Evolutionary conservation across 169 alveolate species (phyloP).

Genomic region (Plasmodium billcollinsi): DNA sequence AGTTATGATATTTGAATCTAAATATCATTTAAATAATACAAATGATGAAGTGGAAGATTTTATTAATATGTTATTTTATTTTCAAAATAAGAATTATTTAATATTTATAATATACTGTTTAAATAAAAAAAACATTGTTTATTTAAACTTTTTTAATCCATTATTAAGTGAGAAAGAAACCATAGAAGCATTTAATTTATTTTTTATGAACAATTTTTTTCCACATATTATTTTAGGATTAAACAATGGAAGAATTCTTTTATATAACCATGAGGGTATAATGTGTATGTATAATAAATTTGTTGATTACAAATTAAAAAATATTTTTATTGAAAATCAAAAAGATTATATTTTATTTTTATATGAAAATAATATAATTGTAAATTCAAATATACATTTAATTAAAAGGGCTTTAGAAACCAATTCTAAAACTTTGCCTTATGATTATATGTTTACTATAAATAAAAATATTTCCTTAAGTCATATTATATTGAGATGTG

Average conservation of each 20-base stretch:
- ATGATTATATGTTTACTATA: conserved; percentile 39
- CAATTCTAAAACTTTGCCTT: conserved; percentile 29
- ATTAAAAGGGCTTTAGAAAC: conserved; percentile 51
- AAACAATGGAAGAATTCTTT: conserved; percentile 41
- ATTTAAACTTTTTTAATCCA: conserved; percentile 61
- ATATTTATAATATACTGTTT: conserved; percentile 58
- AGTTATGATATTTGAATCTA: conserved; percentile 48
- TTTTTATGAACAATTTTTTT: conserved; percentile 60
- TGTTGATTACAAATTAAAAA: conserved; percentile 35
- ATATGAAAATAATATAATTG: conserved; percentile 53
- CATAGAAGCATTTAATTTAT: conserved; percentile 49
- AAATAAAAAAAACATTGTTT: conserved; percentile 63
- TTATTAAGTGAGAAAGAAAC: conserved; percentile 56
- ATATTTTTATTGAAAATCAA: conserved; percentile 28
- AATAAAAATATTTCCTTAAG: conserved; percentile 49
- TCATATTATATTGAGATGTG: conserved; percentile 49
- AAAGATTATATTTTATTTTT: conserved; percentile 42
- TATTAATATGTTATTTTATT: conserved; percentile 57
- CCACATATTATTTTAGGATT: conserved; percentile 73
- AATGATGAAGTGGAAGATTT: conserved; percentile 41
- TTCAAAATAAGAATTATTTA: conserved; percentile 62
- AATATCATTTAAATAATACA: neutral
- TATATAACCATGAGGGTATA: conserved; percentile 73
- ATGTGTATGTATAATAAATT: conserved; percentile 74
- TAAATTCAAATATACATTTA: conserved; percentile 44